Evolutionary conservation across 192 early-diverging fungal species (phyloP).

Genomic region (Oehlia diaphana): DNA sequence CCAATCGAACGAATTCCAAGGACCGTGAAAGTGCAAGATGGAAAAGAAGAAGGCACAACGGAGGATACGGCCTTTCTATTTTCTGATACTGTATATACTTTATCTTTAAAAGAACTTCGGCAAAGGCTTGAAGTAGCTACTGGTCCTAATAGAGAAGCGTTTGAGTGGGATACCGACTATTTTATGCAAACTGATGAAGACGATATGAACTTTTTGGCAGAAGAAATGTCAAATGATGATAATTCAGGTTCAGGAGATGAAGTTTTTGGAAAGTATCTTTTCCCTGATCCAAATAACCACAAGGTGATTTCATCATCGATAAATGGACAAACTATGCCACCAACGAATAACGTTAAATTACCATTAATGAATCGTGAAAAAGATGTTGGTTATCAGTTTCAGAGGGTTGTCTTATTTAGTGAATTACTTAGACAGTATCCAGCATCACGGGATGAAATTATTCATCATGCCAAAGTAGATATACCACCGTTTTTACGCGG

Average conservation of each 20-base stretch:
- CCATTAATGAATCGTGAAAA: constrained; percentile 56
- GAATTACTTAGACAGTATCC: constrained; percentile 59
- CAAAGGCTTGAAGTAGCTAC: constrained; percentile 43
- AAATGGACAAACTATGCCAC: constrained; percentile 27
- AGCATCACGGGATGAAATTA: constrained; percentile 52
- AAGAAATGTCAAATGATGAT: constrained; percentile 30
- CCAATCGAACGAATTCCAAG: constrained; percentile 57
- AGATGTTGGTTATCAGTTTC: constrained; percentile 60
- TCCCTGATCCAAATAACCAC: neutral
- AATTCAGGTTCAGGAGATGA: constrained; percentile 37
- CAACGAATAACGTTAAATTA: constrained; percentile 41
- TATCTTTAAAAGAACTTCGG: constrained; percentile 52
- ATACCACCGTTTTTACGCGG: constrained; percentile 63
- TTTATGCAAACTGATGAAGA: constrained; percentile 58
- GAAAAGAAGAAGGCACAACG: constrained; percentile 37
- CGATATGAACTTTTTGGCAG: constrained; percentile 59
- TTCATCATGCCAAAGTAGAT: constrained; percentile 61
- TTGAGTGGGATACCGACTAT: constrained; percentile 59
- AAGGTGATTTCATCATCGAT: neutral
- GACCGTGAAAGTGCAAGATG: constrained; percentile 40
- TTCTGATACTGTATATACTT: constrained; percentile 44
- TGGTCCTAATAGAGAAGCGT: constrained; percentile 45
- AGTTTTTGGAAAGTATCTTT: constrained; percentile 22
- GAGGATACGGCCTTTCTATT: constrained; percentile 48
- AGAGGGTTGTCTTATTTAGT: constrained; percentile 54